phyloP scores from a whole-genome alignment of 768 basidiomycete species.

The Gloeostereum incarnatum region DNA sequence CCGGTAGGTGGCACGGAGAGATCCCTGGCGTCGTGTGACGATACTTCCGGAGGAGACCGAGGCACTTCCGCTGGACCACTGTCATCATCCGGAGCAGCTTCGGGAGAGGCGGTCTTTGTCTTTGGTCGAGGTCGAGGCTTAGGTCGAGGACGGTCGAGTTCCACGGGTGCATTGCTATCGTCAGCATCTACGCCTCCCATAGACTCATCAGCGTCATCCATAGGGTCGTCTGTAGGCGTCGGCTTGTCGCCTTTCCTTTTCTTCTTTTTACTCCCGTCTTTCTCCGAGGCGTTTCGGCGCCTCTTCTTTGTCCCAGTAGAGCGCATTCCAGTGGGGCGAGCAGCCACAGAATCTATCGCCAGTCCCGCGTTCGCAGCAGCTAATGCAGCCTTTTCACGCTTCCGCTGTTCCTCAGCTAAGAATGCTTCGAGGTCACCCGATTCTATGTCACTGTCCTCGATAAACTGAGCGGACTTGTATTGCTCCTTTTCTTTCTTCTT shows the following conservation, averaged over 20 bases:
- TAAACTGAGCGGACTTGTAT: constrained; percentile 87
- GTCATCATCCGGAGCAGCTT: not conserved
- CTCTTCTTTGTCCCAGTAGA: constrained; percentile 38
- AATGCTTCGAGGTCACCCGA: constrained; percentile 76
- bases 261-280: constrained; percentile 17
- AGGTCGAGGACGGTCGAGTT: too few species aligned
- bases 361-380: constrained; percentile 33
- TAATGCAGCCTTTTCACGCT: constrained; percentile 44
- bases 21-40: too few species aligned
- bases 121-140: constrained; percentile 34
- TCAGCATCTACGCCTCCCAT: not conserved
- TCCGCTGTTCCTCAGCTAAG: constrained; percentile 61
- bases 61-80: too few species aligned
- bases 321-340: constrained; percentile 53
- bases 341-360: constrained; percentile 31
- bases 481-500: constrained; percentile 44
- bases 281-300: constrained; percentile 28
- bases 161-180: not conserved
- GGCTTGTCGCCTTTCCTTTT: constrained; percentile 20
- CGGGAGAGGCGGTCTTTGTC: constrained; percentile 8
- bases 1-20: not conserved
- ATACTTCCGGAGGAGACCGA: too few species aligned
- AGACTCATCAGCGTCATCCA: not conserved
- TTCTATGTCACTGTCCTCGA: constrained; percentile 85
- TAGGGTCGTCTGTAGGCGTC: constrained; percentile 2